A percentile compares a stretch with the other conserved stretches of the same genome.
These are phyloP conservation scores for Ogataea trehalophila DNA, from an alignment of 805 yeast species.

Conservation along the genomic window DNA sequence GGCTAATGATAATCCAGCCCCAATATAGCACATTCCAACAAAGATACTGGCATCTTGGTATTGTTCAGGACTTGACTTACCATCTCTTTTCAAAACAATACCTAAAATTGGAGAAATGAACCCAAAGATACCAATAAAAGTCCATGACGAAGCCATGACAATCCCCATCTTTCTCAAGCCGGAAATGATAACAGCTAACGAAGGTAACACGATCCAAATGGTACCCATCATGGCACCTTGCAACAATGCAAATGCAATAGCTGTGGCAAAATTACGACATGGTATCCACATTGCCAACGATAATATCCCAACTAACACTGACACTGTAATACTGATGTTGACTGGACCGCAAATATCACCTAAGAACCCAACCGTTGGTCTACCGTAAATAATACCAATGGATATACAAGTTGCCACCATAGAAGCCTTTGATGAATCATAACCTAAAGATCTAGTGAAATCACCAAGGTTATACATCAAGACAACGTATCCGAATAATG, in stretches of 20 bases:
- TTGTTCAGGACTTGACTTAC: constrained; percentile 36
- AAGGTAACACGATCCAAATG: constrained; percentile 50
- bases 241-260: constrained; percentile 47
- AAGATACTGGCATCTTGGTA: constrained; percentile 53
- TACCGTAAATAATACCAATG: constrained; percentile 49
- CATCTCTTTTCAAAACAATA: constrained; percentile 38
- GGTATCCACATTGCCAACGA: constrained; percentile 54
- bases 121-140: constrained; percentile 43
- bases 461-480: constrained; percentile 55
- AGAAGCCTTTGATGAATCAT: constrained; percentile 48
- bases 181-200: constrained; percentile 46
- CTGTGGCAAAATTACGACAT: constrained; percentile 51
- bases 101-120: constrained; percentile 61
- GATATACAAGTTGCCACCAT: constrained; percentile 56
- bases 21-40: constrained; percentile 51
- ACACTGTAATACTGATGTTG: constrained; percentile 37
- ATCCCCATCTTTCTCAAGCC: constrained; percentile 51
- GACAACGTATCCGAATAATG: constrained; percentile 58
- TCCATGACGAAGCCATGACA: constrained; percentile 46
- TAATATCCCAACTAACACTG: constrained; percentile 36
- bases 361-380: constrained; percentile 51
- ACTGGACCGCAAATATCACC: constrained; percentile 50
- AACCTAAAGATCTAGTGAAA: constrained; percentile 57
- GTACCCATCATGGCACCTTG: constrained; percentile 59
- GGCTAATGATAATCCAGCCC: constrained; percentile 37